Conservation (phyloP, 768 basidiomycete genomes). For the Boletellus ananas region DNA sequence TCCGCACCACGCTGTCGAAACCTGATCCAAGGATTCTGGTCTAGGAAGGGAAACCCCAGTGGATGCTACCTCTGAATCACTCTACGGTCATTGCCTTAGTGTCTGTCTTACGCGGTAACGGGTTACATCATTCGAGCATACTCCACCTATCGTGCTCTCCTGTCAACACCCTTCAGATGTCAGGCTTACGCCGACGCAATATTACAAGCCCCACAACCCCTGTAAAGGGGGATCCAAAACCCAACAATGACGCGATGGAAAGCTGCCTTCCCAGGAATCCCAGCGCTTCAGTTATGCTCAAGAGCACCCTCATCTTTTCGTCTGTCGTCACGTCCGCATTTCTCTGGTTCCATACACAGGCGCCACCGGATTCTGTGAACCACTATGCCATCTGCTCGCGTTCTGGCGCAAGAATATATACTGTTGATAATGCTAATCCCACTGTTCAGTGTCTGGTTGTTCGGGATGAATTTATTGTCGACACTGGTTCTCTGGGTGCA, state of each 20-base stretch:
- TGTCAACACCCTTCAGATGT: no score
- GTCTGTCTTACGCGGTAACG: no score
- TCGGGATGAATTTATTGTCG: slow-evolving; percentile 45
- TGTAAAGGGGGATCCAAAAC: no score
- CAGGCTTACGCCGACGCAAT: no score
- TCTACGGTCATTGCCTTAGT: no score
- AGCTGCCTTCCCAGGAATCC: no score
- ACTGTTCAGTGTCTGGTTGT: slow-evolving; percentile 64
- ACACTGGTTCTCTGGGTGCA: slow-evolving; percentile 53
- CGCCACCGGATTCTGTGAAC: slow-evolving; percentile 6
- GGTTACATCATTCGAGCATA: no score
- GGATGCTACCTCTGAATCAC: not conserved
- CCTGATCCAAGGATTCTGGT: not conserved
- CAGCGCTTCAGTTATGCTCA: not conserved
- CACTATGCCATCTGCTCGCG: slow-evolving; percentile 63
- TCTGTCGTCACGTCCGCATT: slow-evolving; percentile 7
- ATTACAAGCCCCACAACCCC: no score
- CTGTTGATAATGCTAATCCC: slow-evolving; percentile 54
- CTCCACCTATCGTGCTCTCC: no score
- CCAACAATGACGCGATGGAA: no score
- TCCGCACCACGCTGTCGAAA: not conserved
- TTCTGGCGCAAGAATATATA: slow-evolving; percentile 52
- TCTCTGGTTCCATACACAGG: slow-evolving; percentile 6
- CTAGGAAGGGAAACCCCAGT: not conserved
- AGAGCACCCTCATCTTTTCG: slow-evolving; percentile 4